Evolutionary conservation across 179 eudicot species (phyloP).

Genomic region (Silene noctiflora): DNA sequence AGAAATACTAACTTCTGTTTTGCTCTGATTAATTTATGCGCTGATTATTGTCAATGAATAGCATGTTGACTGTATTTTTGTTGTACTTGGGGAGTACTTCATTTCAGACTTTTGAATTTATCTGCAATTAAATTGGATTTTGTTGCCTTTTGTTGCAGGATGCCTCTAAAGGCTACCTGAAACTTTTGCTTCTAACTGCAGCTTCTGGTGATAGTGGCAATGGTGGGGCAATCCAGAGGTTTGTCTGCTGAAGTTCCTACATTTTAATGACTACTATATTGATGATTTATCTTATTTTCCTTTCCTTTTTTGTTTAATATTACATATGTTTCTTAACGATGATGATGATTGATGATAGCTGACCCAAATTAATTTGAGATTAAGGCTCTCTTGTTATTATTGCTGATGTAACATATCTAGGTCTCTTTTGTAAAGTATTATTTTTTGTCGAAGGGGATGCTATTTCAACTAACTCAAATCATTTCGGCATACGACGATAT

Average conservation of each 20-base stretch:
- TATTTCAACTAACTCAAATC: not conserved
- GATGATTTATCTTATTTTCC: no score
- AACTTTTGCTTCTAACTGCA: constrained; percentile 80
- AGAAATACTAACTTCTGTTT: not conserved
- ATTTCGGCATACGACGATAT: not conserved
- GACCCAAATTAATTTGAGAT: no score
- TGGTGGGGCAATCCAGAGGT: constrained; percentile 93
- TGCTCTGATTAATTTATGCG: constrained; percentile 6
- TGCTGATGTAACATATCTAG: no score
- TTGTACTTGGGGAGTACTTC: not conserved
- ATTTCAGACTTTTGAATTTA: not conserved
- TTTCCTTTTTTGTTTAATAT: no score
- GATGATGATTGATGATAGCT: no score
- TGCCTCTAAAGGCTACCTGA: constrained; percentile 91
- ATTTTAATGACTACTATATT: not conserved
- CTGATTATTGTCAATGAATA: not conserved
- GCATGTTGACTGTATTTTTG: not conserved
- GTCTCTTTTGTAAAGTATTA: not conserved
- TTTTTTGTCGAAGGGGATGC: not conserved
- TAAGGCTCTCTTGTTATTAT: no score
- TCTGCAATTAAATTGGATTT: not conserved
- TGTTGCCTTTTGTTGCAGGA: constrained; percentile 45
- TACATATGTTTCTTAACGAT: no score
- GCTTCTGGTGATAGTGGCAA: constrained; percentile 76
- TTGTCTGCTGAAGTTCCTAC: constrained; percentile 11